Base-by-base conservation (phyloP, 352 stramenopile species). In the Pythium biforme region DNA sequence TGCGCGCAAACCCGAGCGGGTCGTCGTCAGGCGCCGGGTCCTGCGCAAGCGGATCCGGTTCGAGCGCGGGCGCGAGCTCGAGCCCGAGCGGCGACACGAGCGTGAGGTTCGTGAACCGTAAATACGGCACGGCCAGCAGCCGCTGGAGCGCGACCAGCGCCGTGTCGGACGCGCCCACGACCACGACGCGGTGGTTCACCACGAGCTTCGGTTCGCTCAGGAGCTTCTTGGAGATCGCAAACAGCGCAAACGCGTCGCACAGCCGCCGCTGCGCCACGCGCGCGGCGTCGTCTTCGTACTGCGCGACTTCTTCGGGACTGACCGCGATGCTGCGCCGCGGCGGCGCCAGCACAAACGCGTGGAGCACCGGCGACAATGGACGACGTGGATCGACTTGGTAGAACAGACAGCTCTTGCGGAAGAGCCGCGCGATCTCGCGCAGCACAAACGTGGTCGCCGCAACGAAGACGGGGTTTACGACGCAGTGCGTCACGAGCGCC, bases 141-240 rank as follows among this genome's bases (percentile, higher is more conserved):
- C 75, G 74, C 71, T 92, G 71, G 23, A 97, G 73, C 20, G 86
- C 77, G n/a, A 86, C 79, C 14, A 97, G 60, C 12, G 81, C 89
- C 33, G 86, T 81, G 34, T 94, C 83, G 0, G 84, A 95, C 0
- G 81, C 86, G 1, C 91, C 92, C 0, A 97, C 79, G 17, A 97
- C 56, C 11, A 97, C 91, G 11, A 97, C 64, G 14, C 90, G 84
- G 45, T 92, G 76, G 65, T 94, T 95, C 15, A 93, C 63, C 5
- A 77, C 72, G 34, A 92, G n/a, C 48, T 96, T 96, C 0, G 85
- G 85, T 74, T 97, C 89, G 17, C 81, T 92, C 1, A 97, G 65
- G 39, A 96, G 67, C 40, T 86, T 79, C 62, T 92, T 92, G 0
- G 91, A 86, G 46, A 96, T 34, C 29, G 90, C 78, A 62, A 96